Conservation (phyloP, 257 asterid species). For the Anisodus tanguticus region DNA sequence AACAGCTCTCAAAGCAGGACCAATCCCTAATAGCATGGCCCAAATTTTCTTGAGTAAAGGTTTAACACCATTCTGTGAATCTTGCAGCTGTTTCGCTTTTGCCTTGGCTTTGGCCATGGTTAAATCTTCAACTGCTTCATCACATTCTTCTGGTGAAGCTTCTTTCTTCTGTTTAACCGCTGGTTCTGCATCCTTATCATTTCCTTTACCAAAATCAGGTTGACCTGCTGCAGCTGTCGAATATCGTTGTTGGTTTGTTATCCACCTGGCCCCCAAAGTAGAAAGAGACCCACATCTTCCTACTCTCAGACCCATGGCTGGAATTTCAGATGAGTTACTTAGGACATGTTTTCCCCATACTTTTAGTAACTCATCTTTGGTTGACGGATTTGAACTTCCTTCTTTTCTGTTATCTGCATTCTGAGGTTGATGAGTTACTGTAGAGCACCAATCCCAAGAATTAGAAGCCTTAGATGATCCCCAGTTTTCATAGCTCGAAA, state of each 20-base stretch:
- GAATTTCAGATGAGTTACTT: conserved; percentile 40
- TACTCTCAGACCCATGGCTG: conserved; percentile 39
- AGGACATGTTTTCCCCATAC: conserved; percentile 37
- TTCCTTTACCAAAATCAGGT: conserved; percentile 54
- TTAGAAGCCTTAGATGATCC: conserved; percentile 44
- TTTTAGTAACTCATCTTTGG: conserved; percentile 38
- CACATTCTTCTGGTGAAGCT: conserved; percentile 98
- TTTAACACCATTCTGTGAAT: conserved; percentile 60
- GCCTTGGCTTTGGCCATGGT: conserved; percentile 91
- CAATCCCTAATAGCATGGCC: conserved; percentile 86
- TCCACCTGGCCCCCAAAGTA: conserved; percentile 57
- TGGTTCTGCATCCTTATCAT: conserved; percentile 62
- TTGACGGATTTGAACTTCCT: conserved; percentile 38
- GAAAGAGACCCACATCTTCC: conserved; percentile 45
- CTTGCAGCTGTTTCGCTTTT: conserved; percentile 84
- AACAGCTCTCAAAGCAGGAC: conserved; percentile 86
- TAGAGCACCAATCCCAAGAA: conserved; percentile 49
- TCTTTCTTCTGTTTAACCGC: conserved; percentile 74
- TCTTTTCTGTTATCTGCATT: conserved; percentile 40
- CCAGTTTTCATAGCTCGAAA: conserved; percentile 54
- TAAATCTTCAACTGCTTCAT: conserved; percentile 95
- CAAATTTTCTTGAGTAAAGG: conserved; percentile 67
- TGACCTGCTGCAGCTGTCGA: conserved; percentile 70
- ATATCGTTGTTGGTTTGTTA: conserved; percentile 48
- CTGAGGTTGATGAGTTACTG: conserved; percentile 44